These are phyloP conservation scores for Hymenoscyphus fraxineus DNA, from an alignment of 2,329 filamentous ascomycete genomes.

Conservation along the genomic window DNA sequence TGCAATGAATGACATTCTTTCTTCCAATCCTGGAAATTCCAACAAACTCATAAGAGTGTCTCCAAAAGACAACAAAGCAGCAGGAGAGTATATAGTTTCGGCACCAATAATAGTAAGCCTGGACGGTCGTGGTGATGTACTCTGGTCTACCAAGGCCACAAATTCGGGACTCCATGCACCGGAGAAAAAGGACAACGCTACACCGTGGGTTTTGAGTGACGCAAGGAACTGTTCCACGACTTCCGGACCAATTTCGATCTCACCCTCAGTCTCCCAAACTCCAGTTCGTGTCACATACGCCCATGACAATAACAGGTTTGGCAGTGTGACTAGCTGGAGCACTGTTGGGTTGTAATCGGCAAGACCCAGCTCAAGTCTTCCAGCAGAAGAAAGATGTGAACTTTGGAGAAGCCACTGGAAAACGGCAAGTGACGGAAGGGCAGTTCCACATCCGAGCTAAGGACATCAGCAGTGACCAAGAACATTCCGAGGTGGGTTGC, in stretches of 20 bases:
- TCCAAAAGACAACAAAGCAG: slow-evolving; percentile 65
- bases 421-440: slow-evolving; percentile 66
- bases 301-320: slow-evolving; percentile 73
- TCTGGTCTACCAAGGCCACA: slow-evolving; percentile 48
- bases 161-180: slow-evolving; percentile 70
- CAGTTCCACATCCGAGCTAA: slow-evolving; percentile 75
- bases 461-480: slow-evolving; percentile 13
- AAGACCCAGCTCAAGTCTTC: slow-evolving; percentile 55
- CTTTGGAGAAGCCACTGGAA: slow-evolving; percentile 54
- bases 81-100: slow-evolving; percentile 80
- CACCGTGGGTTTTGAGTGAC: slow-evolving; percentile 46
- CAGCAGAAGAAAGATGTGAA: slow-evolving; percentile 18
- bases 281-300: slow-evolving; percentile 23
- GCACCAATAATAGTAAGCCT: slow-evolving; percentile 60
- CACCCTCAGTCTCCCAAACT: slow-evolving; percentile 32
- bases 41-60: slow-evolving; percentile 61
- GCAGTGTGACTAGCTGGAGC: slow-evolving; percentile 72
- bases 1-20: slow-evolving; percentile 57
- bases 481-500: neutral
- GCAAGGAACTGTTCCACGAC: slow-evolving; percentile 57
- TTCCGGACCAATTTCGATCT: slow-evolving; percentile 35
- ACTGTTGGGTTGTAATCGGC: slow-evolving; percentile 80
- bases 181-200: slow-evolving; percentile 65
- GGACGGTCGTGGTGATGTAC: slow-evolving; percentile 28
- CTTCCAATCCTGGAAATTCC: slow-evolving; percentile 33